phyloP scores from a whole-genome alignment of 1,139 yeast species.

The Yamadazyma buinensis region DNA sequence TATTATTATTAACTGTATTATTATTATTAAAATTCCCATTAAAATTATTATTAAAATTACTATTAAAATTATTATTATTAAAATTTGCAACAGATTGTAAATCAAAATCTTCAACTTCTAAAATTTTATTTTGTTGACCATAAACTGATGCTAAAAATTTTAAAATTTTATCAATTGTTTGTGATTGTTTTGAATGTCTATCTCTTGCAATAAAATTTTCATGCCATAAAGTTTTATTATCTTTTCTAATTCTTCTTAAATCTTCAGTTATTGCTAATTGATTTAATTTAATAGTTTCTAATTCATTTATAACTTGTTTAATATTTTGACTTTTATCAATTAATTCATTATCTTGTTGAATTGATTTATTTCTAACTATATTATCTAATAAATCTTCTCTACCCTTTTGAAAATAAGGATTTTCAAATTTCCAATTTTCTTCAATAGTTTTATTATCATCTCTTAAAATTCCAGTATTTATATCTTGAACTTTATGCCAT shows the following conservation, averaged over 20 bases:
- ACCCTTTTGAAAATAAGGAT: constrained; percentile 71
- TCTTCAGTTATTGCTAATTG: constrained; percentile 84
- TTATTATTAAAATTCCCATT: constrained; percentile 6
- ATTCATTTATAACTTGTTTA: constrained; percentile 58
- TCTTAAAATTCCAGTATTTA: constrained; percentile 60
- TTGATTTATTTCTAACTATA: constrained; percentile 50
- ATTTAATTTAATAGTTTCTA: constrained; percentile 71
- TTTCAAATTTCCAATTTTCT: constrained; percentile 70
- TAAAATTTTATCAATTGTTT: constrained; percentile 81
- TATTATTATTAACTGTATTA: constrained; percentile 4
- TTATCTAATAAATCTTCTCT: constrained; percentile 72
- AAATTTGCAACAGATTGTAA: constrained; percentile 1
- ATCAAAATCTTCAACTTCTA: constrained; percentile 26
- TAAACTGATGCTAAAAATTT: constrained; percentile 82
- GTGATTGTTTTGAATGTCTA: constrained; percentile 79
- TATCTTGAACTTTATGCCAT: constrained; percentile 92
- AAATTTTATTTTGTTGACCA: constrained; percentile 59
- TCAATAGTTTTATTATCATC: constrained; percentile 49
- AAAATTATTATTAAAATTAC: neutral
- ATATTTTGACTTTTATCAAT: constrained; percentile 43
- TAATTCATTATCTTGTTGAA: constrained; percentile 36
- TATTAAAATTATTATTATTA: neutral
- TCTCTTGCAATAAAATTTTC: constrained; percentile 83
- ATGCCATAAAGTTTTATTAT: constrained; percentile 87
- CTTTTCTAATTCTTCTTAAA: constrained; percentile 73